Percentiles rank a stretch among this genome's conserved stretches.
Conservation (phyloP, 805 yeast species). For the Teunomyces cretensis region DNA sequence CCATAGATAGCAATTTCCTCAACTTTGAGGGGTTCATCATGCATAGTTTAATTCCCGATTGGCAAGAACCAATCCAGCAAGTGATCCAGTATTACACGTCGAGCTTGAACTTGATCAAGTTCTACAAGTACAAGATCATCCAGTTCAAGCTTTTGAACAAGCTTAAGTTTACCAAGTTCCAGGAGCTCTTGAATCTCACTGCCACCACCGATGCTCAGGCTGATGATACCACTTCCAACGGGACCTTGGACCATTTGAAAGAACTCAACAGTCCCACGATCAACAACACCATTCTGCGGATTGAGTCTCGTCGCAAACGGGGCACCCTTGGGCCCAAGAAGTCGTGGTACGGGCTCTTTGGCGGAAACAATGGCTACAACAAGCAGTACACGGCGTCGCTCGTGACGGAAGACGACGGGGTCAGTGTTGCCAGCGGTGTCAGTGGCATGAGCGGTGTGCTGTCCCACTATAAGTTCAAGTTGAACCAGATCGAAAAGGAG, state of each 20-base stretch:
- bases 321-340: constrained; percentile 21
- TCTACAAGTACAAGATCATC: constrained; percentile 51
- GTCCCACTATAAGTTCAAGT: constrained; percentile 25
- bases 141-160: constrained; percentile 45
- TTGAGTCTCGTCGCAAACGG: constrained; percentile 25
- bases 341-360: constrained; percentile 46
- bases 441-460: not conserved
- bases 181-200: constrained; percentile 30
- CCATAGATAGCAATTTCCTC: constrained; percentile 50
- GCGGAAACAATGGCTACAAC: constrained; percentile 36
- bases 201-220: constrained; percentile 5
- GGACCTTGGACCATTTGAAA: constrained; percentile 24
- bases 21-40: constrained; percentile 46
- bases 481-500: constrained; percentile 40
- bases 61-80: constrained; percentile 54
- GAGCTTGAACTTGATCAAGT: constrained; percentile 45
- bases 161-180: constrained; percentile 38
- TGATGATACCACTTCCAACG: not conserved
- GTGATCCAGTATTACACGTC: constrained; percentile 44
- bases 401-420: constrained; percentile 12
- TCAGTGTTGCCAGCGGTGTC: not conserved
- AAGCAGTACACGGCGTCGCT: constrained; percentile 11
- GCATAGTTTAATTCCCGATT: constrained; percentile 35
- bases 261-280: constrained; percentile 41
- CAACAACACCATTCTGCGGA: constrained; percentile 30